Base-by-base conservation (phyloP, 257 asterid genomes). In the Fraxinus americana region DNA sequence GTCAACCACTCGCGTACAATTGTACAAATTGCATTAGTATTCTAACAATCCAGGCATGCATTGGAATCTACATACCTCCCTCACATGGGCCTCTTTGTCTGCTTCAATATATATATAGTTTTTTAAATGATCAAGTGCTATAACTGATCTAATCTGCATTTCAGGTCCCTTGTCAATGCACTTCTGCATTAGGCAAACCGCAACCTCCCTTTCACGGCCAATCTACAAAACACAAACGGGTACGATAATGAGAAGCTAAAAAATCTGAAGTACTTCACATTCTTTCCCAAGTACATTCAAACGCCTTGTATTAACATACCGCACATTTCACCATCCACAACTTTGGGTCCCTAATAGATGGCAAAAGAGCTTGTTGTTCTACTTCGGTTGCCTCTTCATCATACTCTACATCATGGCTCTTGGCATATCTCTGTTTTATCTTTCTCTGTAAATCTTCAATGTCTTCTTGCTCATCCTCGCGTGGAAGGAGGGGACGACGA, bases 311-410 rank as follows among this genome's bases (percentile, higher is more conserved):
- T 72, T 52, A 74, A 66, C 97, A 75, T 93, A 96, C 99, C 91
- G 96, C 96, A 79, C 99, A 96, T 89, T 93, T 96, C 80, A 96
- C 97, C 97, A 96, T 92, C 97, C 97, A 96, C 82, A 96, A 84
- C 83, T 93, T 93, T 39, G 99, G 97, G 79, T 96, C 99, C 87
- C 98, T 86, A 70, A 96, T 91, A 63, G 99, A 96, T 32, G 99
- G 99, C 69, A 96, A 87, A 57, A 93, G 92, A 79, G 96, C 96
- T 90, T 93, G 99, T 76, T 96, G 98, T 34, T 96, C 97, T 19
- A 96, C 99, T 74, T 96, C 94, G 17, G 97, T 89, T 38, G 97
- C 96, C 86, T 96, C 98, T 45, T 96, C 97, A 39, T 89, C 97
- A 81, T 93, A 91, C 77, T 93, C 99, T 27, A 84, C 91, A 78